Evolutionary conservation across 1,284 basidiomycete genomes (phyloP).

Genomic region (Neonothopanus nambi): DNA sequence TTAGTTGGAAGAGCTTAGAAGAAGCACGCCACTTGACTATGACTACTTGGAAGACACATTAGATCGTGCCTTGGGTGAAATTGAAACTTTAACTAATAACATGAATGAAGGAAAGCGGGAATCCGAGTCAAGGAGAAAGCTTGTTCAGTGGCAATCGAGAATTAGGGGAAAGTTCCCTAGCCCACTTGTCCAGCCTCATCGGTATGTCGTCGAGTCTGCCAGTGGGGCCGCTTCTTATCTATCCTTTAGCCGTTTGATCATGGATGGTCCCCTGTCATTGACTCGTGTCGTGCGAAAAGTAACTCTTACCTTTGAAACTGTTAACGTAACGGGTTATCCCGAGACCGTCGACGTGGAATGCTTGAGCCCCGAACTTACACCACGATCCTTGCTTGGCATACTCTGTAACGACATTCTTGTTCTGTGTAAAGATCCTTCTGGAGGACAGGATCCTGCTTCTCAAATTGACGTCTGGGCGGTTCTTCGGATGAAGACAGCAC

Average conservation of each 20-base stretch:
- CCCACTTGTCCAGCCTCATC: constrained; percentile 96
- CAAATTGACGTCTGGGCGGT: constrained; percentile 91
- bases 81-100: constrained; percentile 83
- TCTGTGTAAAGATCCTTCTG: constrained; percentile 79
- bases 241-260: constrained; percentile 71
- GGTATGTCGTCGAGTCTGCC: constrained; percentile 45
- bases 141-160: constrained; percentile 90
- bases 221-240: background rate
- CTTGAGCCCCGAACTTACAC: constrained; percentile 79
- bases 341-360: constrained; percentile 87
- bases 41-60: constrained; percentile 80
- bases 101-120: constrained; percentile 98
- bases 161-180: constrained; percentile 92
- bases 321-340: constrained; percentile 73
- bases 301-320: constrained; percentile 80
- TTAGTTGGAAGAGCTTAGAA: constrained; percentile 83
- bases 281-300: constrained; percentile 91
- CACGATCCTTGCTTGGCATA: constrained; percentile 74
- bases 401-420: constrained; percentile 93
- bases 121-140: constrained; percentile 83
- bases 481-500: constrained; percentile 86
- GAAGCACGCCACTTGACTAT: constrained; percentile 75
- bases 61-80: constrained; percentile 82
- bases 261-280: constrained; percentile 83
- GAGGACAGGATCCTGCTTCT: constrained; percentile 70